Base-by-base conservation (phyloP, 1,284 basidiomycete species). In the Fistulinella cinereoalba region DNA sequence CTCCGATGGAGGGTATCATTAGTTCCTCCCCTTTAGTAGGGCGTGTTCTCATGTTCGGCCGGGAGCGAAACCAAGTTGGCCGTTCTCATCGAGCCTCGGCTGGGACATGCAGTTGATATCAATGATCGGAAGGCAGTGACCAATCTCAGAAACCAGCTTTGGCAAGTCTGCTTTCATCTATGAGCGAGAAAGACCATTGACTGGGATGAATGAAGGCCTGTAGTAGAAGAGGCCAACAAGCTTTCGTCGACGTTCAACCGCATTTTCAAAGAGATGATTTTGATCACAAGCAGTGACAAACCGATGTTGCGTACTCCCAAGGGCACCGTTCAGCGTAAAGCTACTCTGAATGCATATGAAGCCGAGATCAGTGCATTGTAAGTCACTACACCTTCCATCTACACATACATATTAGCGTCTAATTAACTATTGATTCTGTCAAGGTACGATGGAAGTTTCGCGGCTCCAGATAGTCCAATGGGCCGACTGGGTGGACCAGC, bases 11-110 rank as follows among this genome's bases (percentile, higher is more conserved):
- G 44, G 52, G 47, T 2, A 11, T 64, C 6, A 60, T 53, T 2
- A 45, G 28, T 9, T 54, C 58, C 11, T 49, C 49, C 3, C 44
- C 49, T 1, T 32, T 53, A 0, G 58, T 76, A 6, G 46, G 57
- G 8, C 66, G 59, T 0, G 60, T 60, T 8, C 44, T 74, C 25
- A 61, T 77, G 55, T 77, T 75, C 19, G 74, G 76, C 16, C 55
- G 66, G 1, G 67, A 58, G 13, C 67, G 61, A 12, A 60, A 65
- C 19, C 68, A 71, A 47, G 57, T 67, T 7, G 74, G 75, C 2
- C n/a, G 50, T 73, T 23, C 57, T 76, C 34, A 53, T 77, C 37
- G 71, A 76, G 40, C 68, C 66, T 1, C 49, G 46, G 1, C 31
- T 46, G 0, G 59, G 37, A 10, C 22, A 58, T 12, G 40, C 42